These are phyloP conservation scores for Aureobasidium lini DNA, from an alignment of 2,329 filamentous ascomycete species.

Conservation along the genomic window DNA sequence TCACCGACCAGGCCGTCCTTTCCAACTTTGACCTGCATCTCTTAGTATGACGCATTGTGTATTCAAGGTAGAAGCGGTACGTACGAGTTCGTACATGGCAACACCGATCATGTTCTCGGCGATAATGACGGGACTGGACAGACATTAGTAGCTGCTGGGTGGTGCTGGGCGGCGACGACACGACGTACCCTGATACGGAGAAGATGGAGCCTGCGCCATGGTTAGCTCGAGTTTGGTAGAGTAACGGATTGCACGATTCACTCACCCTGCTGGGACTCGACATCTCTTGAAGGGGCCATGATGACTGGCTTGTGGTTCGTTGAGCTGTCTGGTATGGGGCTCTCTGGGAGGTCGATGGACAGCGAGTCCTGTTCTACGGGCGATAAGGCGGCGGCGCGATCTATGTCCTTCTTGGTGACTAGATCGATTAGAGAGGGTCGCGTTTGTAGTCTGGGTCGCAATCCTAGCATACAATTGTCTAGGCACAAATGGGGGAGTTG, in stretches of 20 bases:
- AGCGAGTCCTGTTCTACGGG: slow-evolving; percentile 19
- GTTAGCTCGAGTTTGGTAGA: not conserved
- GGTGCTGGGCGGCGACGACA: not conserved
- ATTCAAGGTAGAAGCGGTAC: slow-evolving; percentile 36
- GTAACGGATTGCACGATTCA: not conserved
- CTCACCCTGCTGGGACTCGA: slow-evolving; percentile 8
- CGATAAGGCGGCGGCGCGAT: slow-evolving; percentile 30
- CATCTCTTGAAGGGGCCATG: slow-evolving; percentile 10
- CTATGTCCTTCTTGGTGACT: slow-evolving; percentile 44
- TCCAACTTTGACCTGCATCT: slow-evolving; percentile 66
- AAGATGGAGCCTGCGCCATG: slow-evolving; percentile 53
- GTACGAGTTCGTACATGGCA: slow-evolving; percentile 94
- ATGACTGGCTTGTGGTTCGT: not conserved
- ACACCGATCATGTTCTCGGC: slow-evolving; percentile 98
- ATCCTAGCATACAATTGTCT: slow-evolving; percentile 37
- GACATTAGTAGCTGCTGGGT: slow-evolving; percentile 17
- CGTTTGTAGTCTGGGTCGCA: slow-evolving; percentile 51
- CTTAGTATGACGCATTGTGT: slow-evolving; percentile 35
- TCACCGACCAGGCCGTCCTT: slow-evolving; percentile 89
- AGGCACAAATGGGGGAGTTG: not conserved
- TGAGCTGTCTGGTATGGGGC: slow-evolving; percentile 16
- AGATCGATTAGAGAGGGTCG: slow-evolving; percentile 58
- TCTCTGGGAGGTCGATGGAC: slow-evolving; percentile 22
- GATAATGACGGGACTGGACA: slow-evolving; percentile 72
- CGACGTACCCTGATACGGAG: slow-evolving; percentile 57